phyloP scores from a whole-genome alignment of 805 yeast genomes.

The Candida awuae region DNA sequence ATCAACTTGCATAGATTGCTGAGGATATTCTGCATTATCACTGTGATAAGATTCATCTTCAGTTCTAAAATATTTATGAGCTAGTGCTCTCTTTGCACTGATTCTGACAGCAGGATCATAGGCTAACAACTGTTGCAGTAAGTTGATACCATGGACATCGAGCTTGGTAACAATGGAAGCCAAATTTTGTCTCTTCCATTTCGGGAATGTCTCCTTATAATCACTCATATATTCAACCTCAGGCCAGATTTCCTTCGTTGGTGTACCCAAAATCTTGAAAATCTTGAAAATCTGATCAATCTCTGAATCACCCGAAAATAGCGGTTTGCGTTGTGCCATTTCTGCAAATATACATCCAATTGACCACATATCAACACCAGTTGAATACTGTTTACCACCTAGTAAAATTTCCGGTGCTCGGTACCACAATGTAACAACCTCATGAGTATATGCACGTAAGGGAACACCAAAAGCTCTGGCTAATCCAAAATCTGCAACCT shows the following conservation, averaged over 20 bases:
- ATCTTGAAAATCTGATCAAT: conserved; percentile 95
- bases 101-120: conserved; percentile 93
- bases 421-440: conserved; percentile 97
- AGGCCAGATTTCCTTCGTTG: conserved; percentile 90
- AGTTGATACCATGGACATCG: conserved; percentile 76
- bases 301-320: conserved; percentile 96
- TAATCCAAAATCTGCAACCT: conserved; percentile 86
- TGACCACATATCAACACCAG: conserved; percentile 99
- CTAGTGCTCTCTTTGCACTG: conserved; percentile 86
- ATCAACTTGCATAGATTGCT: conserved; percentile 31
- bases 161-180: conserved; percentile 67
- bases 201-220: conserved; percentile 87
- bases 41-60: conserved; percentile 26
- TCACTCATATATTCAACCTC: conserved; percentile 87
- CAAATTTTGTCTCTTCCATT: conserved; percentile 71
- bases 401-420: conserved; percentile 92
- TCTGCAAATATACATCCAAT: conserved; percentile 97
- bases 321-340: conserved; percentile 91
- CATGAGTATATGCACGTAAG: conserved; percentile 92
- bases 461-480: conserved; percentile 98
- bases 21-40: conserved; percentile 26
- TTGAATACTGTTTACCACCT: conserved; percentile 95
- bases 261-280: conserved; percentile 88
- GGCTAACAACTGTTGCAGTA: conserved; percentile 68
- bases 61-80: conserved; percentile 79